Base-by-base conservation (phyloP, 2,329 filamentous ascomycete genomes). In the Bipolaris victoriae region DNA sequence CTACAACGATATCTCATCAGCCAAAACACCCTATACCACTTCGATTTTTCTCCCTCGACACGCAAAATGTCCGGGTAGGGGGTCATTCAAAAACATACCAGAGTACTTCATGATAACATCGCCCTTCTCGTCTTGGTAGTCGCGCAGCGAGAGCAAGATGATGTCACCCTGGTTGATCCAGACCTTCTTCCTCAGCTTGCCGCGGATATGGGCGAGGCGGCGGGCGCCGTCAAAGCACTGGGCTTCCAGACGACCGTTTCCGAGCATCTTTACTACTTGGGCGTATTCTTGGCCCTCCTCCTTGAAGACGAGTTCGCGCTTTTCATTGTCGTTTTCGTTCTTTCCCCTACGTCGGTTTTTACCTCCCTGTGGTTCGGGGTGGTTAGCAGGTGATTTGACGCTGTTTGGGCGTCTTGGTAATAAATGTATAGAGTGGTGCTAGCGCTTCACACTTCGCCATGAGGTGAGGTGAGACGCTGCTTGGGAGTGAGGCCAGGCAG, bases 181-280 rank as follows among this genome's bases (percentile, higher is more conserved):
- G 61, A 98, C 95, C 87, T 99, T 99, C 87, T 99, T 99, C 74
- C 95, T 89, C 74, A 99, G 90, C 82, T 99, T 98, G 82, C 94
- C 94, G 65, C 94, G 92, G 72, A 91, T 92, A 78, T 94, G 89
- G 64, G 89, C 91, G 39, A 92, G 86, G 60, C 92, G 88, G 79
- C 92, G 92, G 67, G 90, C 88, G 76, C 94, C 94, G 78, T 98
- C 95, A 80, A 99, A 99, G 83, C 94, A 98, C 69, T 92, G 83
- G 16, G 92, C 92, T 80, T 97, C 92, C 47, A 97, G 88, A 70
- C 93, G 91, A 68, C 93, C 92, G 85, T 97, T 97, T 67, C 92
- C 92, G 62, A 97, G 86, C 93, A 97, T 97, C 85, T 97, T 97
- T 70, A 93, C 82, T 70, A 95, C 91, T 81, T 95, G 91, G 50